A percentile compares a stretch with the other conserved stretches of the same genome.
These are phyloP conservation scores for Heliamphora pulchella DNA, from an alignment of 179 eudicot genomes.

Conservation along the genomic window DNA sequence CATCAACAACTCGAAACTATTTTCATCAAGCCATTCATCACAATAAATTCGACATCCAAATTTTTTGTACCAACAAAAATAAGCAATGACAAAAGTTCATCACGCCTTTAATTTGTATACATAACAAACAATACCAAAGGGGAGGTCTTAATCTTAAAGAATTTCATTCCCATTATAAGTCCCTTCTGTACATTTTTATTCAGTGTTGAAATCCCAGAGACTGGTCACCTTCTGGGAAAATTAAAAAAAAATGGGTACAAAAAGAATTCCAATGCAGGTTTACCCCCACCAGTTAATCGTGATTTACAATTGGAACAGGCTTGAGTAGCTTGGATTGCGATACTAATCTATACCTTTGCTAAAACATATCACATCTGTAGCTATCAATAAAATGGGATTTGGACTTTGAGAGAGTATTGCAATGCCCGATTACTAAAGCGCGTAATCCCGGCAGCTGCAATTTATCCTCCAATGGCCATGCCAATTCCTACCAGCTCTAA, in stretches of 20 bases:
- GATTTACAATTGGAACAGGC: conserved; percentile 20
- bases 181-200: conserved; percentile 16
- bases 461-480: neutral
- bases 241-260: conserved; percentile 3
- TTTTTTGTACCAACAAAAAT: neutral
- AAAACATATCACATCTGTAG: conserved; percentile 11
- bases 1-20: too few relatives aligned
- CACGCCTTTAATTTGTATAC: neutral
- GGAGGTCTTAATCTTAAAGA: neutral
- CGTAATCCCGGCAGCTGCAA: neutral
- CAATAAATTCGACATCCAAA: too few relatives aligned
- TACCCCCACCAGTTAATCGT: neutral
- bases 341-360: conserved; percentile 18
- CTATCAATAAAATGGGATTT: conserved; percentile 7
- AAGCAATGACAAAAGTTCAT: neutral
- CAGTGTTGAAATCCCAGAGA: neutral
- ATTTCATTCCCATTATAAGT: conserved; percentile 10
- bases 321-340: conserved; percentile 8
- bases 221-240: neutral
- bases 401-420: neutral
- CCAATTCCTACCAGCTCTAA: neutral
- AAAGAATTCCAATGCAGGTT: conserved; percentile 9
- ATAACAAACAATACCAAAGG: neutral
- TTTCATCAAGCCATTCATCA: too few relatives aligned
- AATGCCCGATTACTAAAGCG: conserved; percentile 3